Evolutionary conservation across 148 eudicot genomes (phyloP), one percentile per base, ranked within the genome.

Genomic region (Chenopodium suecicum): DNA sequence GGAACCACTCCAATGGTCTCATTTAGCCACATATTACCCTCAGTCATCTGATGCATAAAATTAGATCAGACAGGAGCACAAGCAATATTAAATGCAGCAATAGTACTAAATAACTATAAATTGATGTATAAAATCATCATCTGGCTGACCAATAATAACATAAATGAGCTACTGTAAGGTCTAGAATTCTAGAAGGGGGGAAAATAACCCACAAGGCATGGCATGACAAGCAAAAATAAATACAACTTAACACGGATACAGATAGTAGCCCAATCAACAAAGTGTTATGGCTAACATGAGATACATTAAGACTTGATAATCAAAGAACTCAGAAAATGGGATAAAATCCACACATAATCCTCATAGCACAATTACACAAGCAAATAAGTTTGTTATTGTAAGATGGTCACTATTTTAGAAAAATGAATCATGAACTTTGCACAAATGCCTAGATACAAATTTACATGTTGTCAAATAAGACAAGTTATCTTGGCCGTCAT

Each of bases 11-110:
- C 99, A 66, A 97, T 84, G 79, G 99, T 97, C 82, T 97, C 99
- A 83, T 94, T 91, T 70, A 97, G 83, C 99, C 99, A 97, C 94
- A 91, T 88, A 86, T 97, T 97, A 70, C 99, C 99, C 85, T 94
- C 99, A 48, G 89, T 94, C 75, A 97, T 94, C 99, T 97, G 89
- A 81, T 64, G 72, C 78, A 84, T 76, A 31, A 82, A 79, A 84
- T 17, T 16, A 48, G 1, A 48, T 74, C 50, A 50, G 47, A 48
- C 14, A 74, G 77, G 34, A 50, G 22, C 63, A 23, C 17, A 74
- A 52, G 37, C 29, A 9, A 74, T 13, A 73, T 12, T 6, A 73
- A 11, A 1, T 20, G 14, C 19, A 73, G 19, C 17, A 22, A n/a
- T 20, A 13, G 20, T 0, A 47, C 1, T 7, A 25, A 50, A 74